Conservation (phyloP, 2,329 filamentous ascomycete genomes). For the Rhynchosporium secalis region DNA sequence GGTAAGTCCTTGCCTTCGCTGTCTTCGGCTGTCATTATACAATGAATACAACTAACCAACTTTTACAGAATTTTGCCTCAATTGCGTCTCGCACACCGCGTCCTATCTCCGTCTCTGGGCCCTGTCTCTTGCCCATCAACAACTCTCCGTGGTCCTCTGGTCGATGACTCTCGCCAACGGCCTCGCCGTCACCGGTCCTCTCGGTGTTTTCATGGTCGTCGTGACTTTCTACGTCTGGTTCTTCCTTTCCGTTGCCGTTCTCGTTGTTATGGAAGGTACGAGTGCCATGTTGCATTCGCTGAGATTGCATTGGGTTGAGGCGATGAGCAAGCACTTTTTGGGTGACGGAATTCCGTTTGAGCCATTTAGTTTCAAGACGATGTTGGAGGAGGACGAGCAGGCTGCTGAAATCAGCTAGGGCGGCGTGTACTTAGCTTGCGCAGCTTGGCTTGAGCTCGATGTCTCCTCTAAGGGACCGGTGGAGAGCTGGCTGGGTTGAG, state of each 20-base stretch:
- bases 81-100: constrained; percentile 97
- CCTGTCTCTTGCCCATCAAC: constrained; percentile 93
- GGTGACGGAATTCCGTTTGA: constrained; percentile 84
- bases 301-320: constrained; percentile 93
- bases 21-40: neutral
- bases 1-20: constrained; percentile 57
- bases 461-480: neutral
- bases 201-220: constrained; percentile 79
- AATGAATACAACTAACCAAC: constrained; percentile 37
- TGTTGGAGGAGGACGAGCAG: constrained; percentile 80
- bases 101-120: constrained; percentile 99
- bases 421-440: neutral
- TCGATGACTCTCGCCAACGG: constrained; percentile 86
- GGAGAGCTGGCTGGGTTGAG: neutral
- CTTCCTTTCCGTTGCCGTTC: constrained; percentile 72
- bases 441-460: neutral
- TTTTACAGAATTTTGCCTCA: constrained; percentile 85
- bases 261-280: constrained; percentile 95
- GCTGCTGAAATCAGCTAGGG: constrained; percentile 50
- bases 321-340: constrained; percentile 96
- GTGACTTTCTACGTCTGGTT: constrained; percentile 89
- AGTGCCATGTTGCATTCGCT: constrained; percentile 93
- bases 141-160: constrained; percentile 95
- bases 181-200: constrained; percentile 63
- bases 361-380: constrained; percentile 82